phyloP scores from a whole-genome alignment of 2,329 filamentous ascomycete genomes.

The Aspergillus uvarum region DNA sequence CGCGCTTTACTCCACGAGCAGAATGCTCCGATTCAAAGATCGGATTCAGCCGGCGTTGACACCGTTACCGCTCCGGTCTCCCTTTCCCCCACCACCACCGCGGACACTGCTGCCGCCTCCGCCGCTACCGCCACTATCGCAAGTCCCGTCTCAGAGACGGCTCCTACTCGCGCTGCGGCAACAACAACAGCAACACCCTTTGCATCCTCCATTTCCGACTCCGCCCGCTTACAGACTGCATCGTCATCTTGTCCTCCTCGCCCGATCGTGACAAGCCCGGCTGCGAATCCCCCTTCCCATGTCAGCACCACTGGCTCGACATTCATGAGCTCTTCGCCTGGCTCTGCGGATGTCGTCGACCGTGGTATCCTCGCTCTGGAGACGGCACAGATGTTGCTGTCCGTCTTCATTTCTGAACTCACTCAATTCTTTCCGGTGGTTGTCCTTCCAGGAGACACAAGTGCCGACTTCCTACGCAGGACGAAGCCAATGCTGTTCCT shows the following conservation, averaged over 20 bases:
- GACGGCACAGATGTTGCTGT: not conserved
- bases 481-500: conserved; percentile 5
- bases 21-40: not conserved
- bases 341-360: conserved; percentile 2
- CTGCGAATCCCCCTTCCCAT: not conserved
- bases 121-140: not conserved
- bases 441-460: not conserved
- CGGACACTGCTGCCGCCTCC: not conserved
- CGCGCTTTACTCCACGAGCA: conserved; percentile 3
- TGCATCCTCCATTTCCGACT: not conserved
- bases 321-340: not conserved
- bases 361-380: not conserved
- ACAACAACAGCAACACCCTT: not conserved
- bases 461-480: not conserved
- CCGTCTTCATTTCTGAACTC: not conserved
- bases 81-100: not conserved
- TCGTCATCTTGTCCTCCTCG: not conserved
- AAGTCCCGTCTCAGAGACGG: not conserved
- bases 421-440: conserved; percentile 1
- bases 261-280: not conserved
- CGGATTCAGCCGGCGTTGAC: not conserved
- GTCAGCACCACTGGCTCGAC: not conserved
- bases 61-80: not conserved
- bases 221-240: not conserved
- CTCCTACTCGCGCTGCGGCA: not conserved